Percentiles rank a stretch among this genome's conserved stretches.
phyloP scores from a whole-genome alignment of 2,329 filamentous ascomycete species.

The Fusarium graminum region DNA sequence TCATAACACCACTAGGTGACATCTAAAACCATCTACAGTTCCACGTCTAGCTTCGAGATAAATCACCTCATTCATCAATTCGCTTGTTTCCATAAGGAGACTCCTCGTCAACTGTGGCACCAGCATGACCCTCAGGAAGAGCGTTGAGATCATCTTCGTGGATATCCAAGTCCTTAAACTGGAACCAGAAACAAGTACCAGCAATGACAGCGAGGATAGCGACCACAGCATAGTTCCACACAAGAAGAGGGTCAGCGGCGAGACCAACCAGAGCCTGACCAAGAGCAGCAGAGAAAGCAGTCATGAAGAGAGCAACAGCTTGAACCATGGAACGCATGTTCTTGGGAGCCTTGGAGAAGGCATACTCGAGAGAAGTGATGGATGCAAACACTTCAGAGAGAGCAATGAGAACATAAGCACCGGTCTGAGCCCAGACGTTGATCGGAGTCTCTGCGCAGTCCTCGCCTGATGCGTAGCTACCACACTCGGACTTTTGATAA shows the following conservation, averaged over 20 bases:
- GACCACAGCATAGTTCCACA: constrained; percentile 80
- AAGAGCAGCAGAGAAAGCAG: constrained; percentile 75
- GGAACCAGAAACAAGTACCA: constrained; percentile 75
- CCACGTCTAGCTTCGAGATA: background rate
- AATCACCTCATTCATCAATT: constrained; percentile 26
- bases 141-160: constrained; percentile 77
- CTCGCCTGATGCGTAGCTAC: constrained; percentile 55
- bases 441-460: constrained; percentile 54
- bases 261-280: constrained; percentile 67
- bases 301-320: constrained; percentile 76
- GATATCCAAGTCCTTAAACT: constrained; percentile 71
- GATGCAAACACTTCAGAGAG: constrained; percentile 64
- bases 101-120: constrained; percentile 44
- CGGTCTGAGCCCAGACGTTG: constrained; percentile 72
- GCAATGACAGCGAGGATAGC: constrained; percentile 74
- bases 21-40: too few species aligned
- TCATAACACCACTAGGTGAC: too few species aligned
- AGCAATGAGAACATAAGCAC: constrained; percentile 63
- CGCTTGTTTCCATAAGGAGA: constrained; percentile 36
- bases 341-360: constrained; percentile 79
- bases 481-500: constrained; percentile 74
- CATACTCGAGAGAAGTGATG: constrained; percentile 76
- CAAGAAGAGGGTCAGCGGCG: constrained; percentile 71
- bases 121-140: constrained; percentile 56
- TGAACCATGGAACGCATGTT: constrained; percentile 83